phyloP scores from a whole-genome alignment of 192 early-diverging fungal genomes.

The Linnemannia elongata region DNA sequence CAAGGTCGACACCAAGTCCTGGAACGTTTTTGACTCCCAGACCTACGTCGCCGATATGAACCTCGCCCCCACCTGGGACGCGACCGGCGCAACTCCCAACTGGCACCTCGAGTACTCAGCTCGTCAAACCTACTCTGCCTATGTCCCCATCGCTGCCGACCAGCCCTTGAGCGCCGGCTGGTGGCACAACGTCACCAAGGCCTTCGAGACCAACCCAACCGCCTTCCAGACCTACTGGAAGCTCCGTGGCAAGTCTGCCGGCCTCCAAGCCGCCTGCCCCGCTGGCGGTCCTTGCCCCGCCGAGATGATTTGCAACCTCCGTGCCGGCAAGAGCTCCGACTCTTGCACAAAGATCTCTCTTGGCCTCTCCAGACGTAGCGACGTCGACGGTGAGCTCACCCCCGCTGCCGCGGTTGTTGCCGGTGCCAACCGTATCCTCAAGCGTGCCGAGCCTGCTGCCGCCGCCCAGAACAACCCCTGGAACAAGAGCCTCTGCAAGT shows the following conservation, averaged over 20 bases:
- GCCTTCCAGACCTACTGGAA: constrained; percentile 59
- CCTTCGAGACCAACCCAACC: constrained; percentile 48
- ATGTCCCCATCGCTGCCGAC: constrained; percentile 16
- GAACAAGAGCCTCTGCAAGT: constrained; percentile 44
- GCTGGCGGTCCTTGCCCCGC: constrained; percentile 19
- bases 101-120: constrained; percentile 70
- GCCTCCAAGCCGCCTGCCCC: neutral
- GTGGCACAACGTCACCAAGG: constrained; percentile 67
- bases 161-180: constrained; percentile 54
- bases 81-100: constrained; percentile 39
- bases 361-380: constrained; percentile 8
- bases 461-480: constrained; percentile 14
- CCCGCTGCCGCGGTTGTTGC: neutral
- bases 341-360: constrained; percentile 23
- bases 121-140: constrained; percentile 51
- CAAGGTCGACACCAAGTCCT: constrained; percentile 62
- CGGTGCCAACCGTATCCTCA: constrained; percentile 1
- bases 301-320: constrained; percentile 39
- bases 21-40: constrained; percentile 62
- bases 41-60: constrained; percentile 67
- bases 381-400: neutral
- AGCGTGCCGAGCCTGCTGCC: constrained; percentile 21
- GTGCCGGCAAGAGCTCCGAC: constrained; percentile 39
- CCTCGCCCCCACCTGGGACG: constrained; percentile 55
- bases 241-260: constrained; percentile 56